Conservation (phyloP, 2,329 filamentous ascomycete species). For the Tympanopsis confertula region DNA sequence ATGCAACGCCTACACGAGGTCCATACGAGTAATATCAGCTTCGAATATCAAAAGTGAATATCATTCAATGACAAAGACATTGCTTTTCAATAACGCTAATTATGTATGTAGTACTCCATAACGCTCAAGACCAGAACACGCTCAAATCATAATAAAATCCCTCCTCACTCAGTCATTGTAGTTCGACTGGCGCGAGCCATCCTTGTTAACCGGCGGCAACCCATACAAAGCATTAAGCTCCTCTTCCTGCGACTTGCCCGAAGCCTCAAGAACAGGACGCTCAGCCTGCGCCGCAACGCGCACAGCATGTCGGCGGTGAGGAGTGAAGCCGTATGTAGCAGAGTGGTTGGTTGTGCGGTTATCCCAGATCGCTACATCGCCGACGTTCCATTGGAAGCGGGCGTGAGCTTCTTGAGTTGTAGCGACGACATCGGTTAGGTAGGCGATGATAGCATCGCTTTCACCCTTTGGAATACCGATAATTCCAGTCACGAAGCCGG, state of each 20-base stretch:
- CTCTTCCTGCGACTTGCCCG: constrained; percentile 38
- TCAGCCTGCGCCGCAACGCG: constrained; percentile 18
- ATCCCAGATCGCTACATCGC: neutral
- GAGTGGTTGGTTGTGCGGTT: constrained; percentile 27
- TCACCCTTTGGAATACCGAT: constrained; percentile 59
- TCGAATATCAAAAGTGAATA: no score
- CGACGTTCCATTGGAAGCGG: constrained; percentile 55
- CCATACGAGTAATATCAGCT: no score
- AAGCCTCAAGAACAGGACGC: constrained; percentile 12
- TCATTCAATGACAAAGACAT: no score
- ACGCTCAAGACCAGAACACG: no score
- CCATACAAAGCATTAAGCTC: constrained; percentile 32
- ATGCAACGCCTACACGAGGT: no score
- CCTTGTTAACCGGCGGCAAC: constrained; percentile 38
- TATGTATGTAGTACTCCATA: no score
- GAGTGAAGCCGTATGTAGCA: constrained; percentile 42
- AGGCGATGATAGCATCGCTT: constrained; percentile 55
- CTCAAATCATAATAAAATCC: no score
- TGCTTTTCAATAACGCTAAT: no score
- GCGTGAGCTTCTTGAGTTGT: constrained; percentile 61
- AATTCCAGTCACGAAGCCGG: constrained; percentile 56
- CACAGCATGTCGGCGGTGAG: constrained; percentile 40
- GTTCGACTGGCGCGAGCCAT: constrained; percentile 40
- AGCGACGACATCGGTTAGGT: constrained; percentile 59
- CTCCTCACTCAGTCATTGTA: constrained; percentile 36